These are phyloP conservation scores for Apocynum venetum DNA, from an alignment of 257 asterid genomes.

Conservation along the genomic window DNA sequence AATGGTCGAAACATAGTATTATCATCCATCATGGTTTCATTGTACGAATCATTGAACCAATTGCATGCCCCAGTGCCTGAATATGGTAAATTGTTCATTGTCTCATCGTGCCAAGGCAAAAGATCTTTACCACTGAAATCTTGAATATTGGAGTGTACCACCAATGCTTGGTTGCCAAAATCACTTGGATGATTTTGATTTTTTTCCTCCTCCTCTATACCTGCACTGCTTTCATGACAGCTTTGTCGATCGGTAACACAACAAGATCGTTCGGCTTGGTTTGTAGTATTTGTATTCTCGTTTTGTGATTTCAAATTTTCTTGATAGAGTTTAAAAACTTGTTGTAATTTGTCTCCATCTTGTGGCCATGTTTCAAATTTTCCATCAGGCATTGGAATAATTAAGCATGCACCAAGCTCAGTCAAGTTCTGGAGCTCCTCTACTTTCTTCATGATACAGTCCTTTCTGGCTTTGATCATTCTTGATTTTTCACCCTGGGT, in stretches of 20 bases:
- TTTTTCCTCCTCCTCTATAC: neutral
- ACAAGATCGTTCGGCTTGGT: neutral
- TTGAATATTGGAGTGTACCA: no score
- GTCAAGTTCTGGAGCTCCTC: neutral
- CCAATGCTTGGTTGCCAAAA: neutral
- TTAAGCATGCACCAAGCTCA: neutral
- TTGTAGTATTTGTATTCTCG: neutral
- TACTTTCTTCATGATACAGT: neutral
- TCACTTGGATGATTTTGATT: neutral
- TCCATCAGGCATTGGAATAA: constrained; percentile 1
- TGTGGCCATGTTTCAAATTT: neutral
- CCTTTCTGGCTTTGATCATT: constrained; percentile 2
- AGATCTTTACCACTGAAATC: neutral
- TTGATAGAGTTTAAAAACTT: neutral
- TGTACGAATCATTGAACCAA: no score
- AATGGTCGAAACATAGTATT: neutral
- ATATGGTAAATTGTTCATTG: neutral
- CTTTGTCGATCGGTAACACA: neutral
- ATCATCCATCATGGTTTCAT: no score
- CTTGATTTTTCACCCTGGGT: neutral
- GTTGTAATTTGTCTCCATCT: neutral
- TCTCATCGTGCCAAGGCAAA: neutral
- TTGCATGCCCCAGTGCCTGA: neutral
- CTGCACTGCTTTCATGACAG: neutral
- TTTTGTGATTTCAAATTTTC: neutral